These are phyloP conservation scores for Holtermannia corniformis DNA, from an alignment of 768 basidiomycete genomes.

Conservation along the genomic window DNA sequence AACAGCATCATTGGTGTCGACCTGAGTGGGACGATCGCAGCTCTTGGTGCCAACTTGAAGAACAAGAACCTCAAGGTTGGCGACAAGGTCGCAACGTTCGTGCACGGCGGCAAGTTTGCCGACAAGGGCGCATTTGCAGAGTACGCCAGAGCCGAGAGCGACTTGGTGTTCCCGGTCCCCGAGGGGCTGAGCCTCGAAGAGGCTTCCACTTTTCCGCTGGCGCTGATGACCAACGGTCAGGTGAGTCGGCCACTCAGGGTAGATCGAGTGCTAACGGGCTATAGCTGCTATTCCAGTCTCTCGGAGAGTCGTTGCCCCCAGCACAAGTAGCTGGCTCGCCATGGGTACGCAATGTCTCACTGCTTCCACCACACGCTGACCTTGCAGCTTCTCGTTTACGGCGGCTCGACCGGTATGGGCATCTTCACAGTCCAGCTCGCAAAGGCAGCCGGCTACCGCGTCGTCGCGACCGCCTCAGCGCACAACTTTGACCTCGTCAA, in stretches of 20 bases:
- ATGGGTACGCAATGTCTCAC: neutral
- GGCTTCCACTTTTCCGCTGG: slow-evolving; percentile 24
- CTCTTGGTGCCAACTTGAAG: slow-evolving; percentile 10
- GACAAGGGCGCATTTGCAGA: slow-evolving; percentile 29
- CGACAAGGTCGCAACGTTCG: slow-evolving; percentile 22
- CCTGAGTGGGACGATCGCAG: slow-evolving; percentile 27
- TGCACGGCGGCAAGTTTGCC: slow-evolving; percentile 27
- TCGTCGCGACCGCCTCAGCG: slow-evolving; percentile 42
- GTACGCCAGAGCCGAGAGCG: slow-evolving; percentile 18
- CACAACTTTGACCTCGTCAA: slow-evolving; percentile 42
- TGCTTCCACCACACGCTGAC: neutral
- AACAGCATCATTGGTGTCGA: slow-evolving; percentile 29
- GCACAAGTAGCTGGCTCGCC: neutral
- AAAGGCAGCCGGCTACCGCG: slow-evolving; percentile 29
- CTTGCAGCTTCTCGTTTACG: slow-evolving; percentile 32
- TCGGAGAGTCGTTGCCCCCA: neutral
- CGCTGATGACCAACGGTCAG: slow-evolving; percentile 29
- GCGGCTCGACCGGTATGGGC: slow-evolving; percentile 42
- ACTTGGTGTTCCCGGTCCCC: slow-evolving; percentile 29
- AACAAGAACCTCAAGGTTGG: slow-evolving; percentile 16
- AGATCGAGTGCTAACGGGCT: too few relatives aligned
- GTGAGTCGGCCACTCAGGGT: too few relatives aligned
- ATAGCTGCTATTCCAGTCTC: neutral
- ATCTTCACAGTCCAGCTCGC: slow-evolving; percentile 34
- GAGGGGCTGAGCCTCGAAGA: slow-evolving; percentile 14